Percentiles rank a stretch among this genome's conserved stretches.
phyloP scores from a whole-genome alignment of 2,329 filamentous ascomycete genomes.

The Sarocladiaceae sp. region DNA sequence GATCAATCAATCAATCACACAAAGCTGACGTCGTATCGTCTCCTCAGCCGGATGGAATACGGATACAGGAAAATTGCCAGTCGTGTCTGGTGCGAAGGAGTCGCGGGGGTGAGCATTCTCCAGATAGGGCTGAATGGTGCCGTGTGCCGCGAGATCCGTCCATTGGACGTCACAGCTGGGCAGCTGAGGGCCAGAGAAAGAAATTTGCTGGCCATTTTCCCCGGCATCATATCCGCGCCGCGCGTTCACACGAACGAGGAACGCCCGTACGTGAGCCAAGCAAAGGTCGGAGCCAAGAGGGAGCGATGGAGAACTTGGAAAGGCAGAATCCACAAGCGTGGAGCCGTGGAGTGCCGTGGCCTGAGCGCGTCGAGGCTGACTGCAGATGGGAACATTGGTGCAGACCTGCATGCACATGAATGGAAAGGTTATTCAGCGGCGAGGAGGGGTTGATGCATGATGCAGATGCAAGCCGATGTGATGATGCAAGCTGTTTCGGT shows the following conservation, averaged over 20 bases:
- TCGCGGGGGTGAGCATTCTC: neutral
- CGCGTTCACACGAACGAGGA: neutral
- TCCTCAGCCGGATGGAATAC: too few species aligned
- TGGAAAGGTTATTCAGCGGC: neutral
- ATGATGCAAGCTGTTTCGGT: neutral
- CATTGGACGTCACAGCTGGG: neutral
- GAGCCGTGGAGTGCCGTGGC: neutral
- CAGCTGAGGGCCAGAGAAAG: neutral
- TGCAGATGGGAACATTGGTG: neutral
- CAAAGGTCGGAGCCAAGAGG: neutral
- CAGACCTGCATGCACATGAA: neutral
- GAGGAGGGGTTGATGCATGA: neutral
- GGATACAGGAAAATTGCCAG: too few species aligned
- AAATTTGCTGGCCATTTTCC: neutral
- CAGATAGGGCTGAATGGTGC: conserved; percentile 1
- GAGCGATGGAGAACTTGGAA: neutral
- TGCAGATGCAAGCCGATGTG: neutral
- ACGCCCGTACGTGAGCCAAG: neutral
- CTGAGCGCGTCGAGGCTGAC: neutral
- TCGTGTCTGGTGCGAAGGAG: neutral
- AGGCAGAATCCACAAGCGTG: neutral
- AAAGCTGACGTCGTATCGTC: too few species aligned
- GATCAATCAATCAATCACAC: too few species aligned
- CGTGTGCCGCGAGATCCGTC: conserved; percentile 1
- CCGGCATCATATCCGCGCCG: neutral